phyloP scores from a whole-genome alignment of 2,329 filamentous ascomycete genomes.

The Alternaria dauci region DNA sequence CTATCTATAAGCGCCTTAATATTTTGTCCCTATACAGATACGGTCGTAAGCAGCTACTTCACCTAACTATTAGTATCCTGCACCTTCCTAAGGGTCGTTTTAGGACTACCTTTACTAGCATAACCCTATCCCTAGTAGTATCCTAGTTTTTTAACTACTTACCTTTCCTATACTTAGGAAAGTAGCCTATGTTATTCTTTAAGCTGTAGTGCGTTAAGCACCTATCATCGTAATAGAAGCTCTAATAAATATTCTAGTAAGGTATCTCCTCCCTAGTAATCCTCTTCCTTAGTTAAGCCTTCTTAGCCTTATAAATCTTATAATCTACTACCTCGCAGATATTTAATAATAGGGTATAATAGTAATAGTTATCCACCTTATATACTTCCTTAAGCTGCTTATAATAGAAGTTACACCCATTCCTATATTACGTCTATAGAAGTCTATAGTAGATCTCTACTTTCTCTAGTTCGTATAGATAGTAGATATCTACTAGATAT shows the following conservation, averaged over 20 bases:
- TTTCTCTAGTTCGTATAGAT: not conserved
- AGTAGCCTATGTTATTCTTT: not conserved
- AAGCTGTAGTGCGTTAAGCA: not conserved
- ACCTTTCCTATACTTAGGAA: not conserved
- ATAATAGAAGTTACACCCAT: not conserved
- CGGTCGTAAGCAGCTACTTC: not conserved
- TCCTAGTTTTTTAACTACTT: conserved; percentile 5
- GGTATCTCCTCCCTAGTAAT: not conserved
- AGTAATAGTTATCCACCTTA: not conserved
- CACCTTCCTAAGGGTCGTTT: not conserved
- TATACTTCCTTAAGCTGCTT: not conserved
- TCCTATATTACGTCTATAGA: not conserved
- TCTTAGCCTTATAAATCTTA: not conserved
- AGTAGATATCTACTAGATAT: not conserved
- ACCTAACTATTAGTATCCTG: not conserved
- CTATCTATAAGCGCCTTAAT: not conserved
- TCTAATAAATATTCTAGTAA: not conserved
- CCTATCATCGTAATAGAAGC: not conserved
- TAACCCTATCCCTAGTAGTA: not conserved
- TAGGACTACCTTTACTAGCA: not conserved
- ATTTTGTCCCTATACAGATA: not conserved
- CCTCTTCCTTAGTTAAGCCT: not conserved
- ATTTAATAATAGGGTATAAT: not conserved
- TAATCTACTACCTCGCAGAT: not conserved
- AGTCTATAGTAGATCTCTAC: not conserved